These are phyloP conservation scores for Linderniella brevidens DNA, from an alignment of 257 asterid species.

Conservation along the genomic window DNA sequence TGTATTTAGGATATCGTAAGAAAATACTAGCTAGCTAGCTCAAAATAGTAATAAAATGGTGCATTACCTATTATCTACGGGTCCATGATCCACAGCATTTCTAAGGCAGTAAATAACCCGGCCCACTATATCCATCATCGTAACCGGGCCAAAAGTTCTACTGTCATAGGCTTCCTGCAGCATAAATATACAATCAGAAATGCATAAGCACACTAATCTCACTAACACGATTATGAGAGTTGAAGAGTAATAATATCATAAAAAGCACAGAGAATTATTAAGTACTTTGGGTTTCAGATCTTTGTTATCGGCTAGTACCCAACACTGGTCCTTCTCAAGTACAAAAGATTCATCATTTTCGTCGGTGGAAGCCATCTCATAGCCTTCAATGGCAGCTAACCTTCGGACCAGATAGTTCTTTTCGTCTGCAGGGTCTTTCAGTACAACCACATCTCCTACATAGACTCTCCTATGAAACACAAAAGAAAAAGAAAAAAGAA, in stretches of 20 bases:
- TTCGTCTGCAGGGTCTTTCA: conserved; percentile 45
- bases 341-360: conserved; percentile 58
- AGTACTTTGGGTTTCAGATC: conserved; percentile 50
- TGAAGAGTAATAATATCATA: no score
- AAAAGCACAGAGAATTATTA: neutral
- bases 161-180: conserved; percentile 85
- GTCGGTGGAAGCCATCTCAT: conserved; percentile 64
- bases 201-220: no score
- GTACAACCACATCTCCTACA: conserved; percentile 71
- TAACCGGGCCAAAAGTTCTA: conserved; percentile 68
- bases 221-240: no score
- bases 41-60: no score
- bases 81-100: conserved; percentile 82
- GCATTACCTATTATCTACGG: conserved; percentile 73
- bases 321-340: conserved; percentile 62
- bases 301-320: conserved; percentile 78
- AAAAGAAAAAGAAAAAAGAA: no score
- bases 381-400: conserved; percentile 72
- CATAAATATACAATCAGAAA: no score
- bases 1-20: no score
- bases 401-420: conserved; percentile 56
- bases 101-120: conserved; percentile 73
- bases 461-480: conserved; percentile 33
- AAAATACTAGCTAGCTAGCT: no score
- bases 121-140: conserved; percentile 49